Percentiles rank a stretch among this genome's conserved stretches.
Conservation (phyloP, 495 filamentous ascomycete genomes). For the Hyaloscypha hepaticicola region DNA sequence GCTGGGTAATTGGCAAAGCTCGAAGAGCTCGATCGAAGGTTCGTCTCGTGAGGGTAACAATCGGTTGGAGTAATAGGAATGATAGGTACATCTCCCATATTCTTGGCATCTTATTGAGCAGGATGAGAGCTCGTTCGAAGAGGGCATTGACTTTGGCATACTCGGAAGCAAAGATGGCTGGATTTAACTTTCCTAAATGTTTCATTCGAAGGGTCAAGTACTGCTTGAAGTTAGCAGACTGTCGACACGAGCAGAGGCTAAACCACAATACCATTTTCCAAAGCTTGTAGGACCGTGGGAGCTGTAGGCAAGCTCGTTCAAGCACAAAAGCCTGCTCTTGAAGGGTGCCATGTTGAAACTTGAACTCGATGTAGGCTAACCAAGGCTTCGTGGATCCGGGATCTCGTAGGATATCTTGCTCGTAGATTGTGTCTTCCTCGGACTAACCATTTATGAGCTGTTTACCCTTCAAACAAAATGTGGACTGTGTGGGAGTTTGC, state of each 20-base stretch:
- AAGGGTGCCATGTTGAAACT: conserved; percentile 78
- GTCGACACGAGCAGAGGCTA: neutral
- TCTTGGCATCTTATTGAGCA: conserved; percentile 98
- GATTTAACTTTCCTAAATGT: conserved; percentile 81
- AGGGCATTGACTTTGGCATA: conserved; percentile 93
- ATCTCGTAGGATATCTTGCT: conserved; percentile 90
- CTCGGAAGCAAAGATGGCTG: conserved; percentile 75
- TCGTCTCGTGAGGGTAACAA: conserved; percentile 84
- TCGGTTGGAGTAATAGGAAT: conserved; percentile 86
- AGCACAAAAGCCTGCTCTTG: conserved; percentile 94
- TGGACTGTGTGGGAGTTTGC: conserved; percentile 33
- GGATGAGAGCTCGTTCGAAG: conserved; percentile 89
- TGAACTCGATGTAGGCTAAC: conserved; percentile 93
- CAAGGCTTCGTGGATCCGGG: conserved; percentile 89
- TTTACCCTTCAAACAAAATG: neutral
- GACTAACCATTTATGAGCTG: conserved; percentile 43
- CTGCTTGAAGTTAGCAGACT: conserved; percentile 40
- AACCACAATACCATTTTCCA: conserved; percentile 82
- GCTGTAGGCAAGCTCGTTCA: conserved; percentile 84
- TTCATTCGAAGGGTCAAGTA: conserved; percentile 85
- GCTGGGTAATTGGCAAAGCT: conserved; percentile 93
- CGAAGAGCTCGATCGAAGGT: conserved; percentile 94
- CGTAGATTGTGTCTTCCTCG: conserved; percentile 89
- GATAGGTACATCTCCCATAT: conserved; percentile 98
- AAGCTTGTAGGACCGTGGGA: conserved; percentile 94